Percentiles rank a stretch among this genome's conserved stretches.
Conservation (phyloP, 768 basidiomycete species). For the Grammothele lineata region DNA sequence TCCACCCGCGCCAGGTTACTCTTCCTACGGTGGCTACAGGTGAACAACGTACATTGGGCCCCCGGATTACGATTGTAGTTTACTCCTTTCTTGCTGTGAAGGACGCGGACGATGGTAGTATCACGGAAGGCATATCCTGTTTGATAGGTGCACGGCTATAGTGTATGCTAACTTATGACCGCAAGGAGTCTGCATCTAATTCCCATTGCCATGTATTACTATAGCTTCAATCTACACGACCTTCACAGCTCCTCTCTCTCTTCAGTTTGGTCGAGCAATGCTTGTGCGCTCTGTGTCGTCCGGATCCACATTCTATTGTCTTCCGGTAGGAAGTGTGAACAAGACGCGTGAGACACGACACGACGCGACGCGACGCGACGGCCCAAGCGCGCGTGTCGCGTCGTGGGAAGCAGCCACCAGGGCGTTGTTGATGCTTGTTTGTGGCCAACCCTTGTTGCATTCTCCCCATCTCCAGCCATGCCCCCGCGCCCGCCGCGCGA, state of each 20-base stretch:
- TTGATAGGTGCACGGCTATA: too few relatives aligned
- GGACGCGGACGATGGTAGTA: slow-evolving; percentile 12
- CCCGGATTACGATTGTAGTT: slow-evolving; percentile 1
- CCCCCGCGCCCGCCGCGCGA: slow-evolving; percentile 2
- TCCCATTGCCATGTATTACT: slow-evolving; percentile 14
- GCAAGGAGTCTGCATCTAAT: slow-evolving; percentile 12
- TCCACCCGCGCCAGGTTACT: slow-evolving; percentile 13
- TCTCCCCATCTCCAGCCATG: slow-evolving; percentile 11
- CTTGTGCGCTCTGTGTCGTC: too few relatives aligned
- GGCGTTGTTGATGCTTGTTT: slow-evolving; percentile 16
- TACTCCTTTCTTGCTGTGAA: neutral
- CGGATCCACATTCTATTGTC: too few relatives aligned
- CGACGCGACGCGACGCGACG: too few relatives aligned
- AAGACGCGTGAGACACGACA: too few relatives aligned
- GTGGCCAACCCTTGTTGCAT: slow-evolving; percentile 7
- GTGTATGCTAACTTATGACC: slow-evolving; percentile 20
- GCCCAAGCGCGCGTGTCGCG: neutral
- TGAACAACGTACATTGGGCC: neutral
- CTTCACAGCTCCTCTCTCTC: neutral
- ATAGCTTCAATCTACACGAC: slow-evolving; percentile 14
- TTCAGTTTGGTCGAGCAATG: neutral
- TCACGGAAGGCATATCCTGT: too few relatives aligned
- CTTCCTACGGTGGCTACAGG: slow-evolving; percentile 14
- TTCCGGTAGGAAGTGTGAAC: too few relatives aligned
- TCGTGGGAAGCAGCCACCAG: slow-evolving; percentile 14